A percentile compares a stretch with the other conserved stretches of the same genome.
Evolutionary conservation across 225 moss, liverwort and hornwort genomes (phyloP).

Genomic region (Physcomitrium patens): DNA sequence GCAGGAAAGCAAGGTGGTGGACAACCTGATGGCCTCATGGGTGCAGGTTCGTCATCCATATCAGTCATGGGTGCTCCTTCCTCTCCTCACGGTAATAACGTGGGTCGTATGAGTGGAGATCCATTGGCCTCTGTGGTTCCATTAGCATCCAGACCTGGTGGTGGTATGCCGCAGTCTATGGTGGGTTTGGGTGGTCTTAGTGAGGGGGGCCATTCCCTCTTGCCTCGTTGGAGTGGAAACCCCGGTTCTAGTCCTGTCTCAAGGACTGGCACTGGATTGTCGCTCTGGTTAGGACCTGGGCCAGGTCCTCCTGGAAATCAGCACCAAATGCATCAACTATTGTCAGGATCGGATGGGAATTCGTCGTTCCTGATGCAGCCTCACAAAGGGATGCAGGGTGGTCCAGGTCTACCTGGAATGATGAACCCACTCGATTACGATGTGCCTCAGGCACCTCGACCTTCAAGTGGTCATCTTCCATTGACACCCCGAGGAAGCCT

Average conservation of each 20-base stretch:
- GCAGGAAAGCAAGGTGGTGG: conserved; percentile 90
- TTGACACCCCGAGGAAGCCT: conserved; percentile 67
- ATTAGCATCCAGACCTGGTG: conserved; percentile 60
- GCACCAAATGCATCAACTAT: conserved; percentile 71
- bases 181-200: conserved; percentile 64
- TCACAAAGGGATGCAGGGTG: conserved; percentile 78
- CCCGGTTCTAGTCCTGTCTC: conserved; percentile 64
- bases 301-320: conserved; percentile 82
- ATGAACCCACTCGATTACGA: conserved; percentile 86
- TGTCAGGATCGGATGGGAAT: conserved; percentile 76
- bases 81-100: conserved; percentile 81
- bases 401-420: conserved; percentile 66
- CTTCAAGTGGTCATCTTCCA: conserved; percentile 72
- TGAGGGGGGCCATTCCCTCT: conserved; percentile 70
- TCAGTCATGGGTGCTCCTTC: conserved; percentile 87
- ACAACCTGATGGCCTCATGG: conserved; percentile 75
- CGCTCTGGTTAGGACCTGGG: conserved; percentile 93
- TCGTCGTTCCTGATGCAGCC: conserved; percentile 76
- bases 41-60: conserved; percentile 84
- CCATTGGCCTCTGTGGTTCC: conserved; percentile 73
- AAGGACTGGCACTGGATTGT: conserved; percentile 80
- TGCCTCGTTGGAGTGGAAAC: conserved; percentile 71
- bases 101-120: conserved; percentile 79
- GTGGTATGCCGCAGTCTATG: conserved; percentile 68
- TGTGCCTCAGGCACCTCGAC: conserved; percentile 79